These are phyloP conservation scores for Aspergillus ruber DNA, from an alignment of 2,329 filamentous ascomycete species.

Conservation along the genomic window DNA sequence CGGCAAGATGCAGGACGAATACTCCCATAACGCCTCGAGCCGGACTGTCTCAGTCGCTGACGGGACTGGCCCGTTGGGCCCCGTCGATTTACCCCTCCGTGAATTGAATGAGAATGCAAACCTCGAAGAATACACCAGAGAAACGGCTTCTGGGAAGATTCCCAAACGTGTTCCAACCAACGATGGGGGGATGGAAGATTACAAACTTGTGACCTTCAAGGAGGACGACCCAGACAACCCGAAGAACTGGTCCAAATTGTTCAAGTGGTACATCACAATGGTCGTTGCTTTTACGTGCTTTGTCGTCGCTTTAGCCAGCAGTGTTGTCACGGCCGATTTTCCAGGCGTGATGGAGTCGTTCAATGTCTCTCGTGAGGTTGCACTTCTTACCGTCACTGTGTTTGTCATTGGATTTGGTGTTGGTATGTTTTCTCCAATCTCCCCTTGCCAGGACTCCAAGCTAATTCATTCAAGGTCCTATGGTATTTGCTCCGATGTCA, in stretches of 20 bases:
- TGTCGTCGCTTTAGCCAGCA: conserved; percentile 64
- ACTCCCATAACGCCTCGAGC: conserved; percentile 10
- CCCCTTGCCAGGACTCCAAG: no score
- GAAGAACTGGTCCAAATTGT: conserved; percentile 74
- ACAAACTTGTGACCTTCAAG: conserved; percentile 64
- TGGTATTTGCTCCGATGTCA: conserved; percentile 71
- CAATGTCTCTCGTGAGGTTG: conserved; percentile 63
- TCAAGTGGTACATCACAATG: conserved; percentile 82
- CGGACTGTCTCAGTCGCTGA: conserved; percentile 21
- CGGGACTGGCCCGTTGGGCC: conserved; percentile 25
- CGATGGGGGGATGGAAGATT: conserved; percentile 46
- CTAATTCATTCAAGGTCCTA: conserved; percentile 49
- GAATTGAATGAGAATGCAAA: conserved; percentile 56
- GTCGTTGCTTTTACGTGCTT: conserved; percentile 71
- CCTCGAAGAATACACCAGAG: conserved; percentile 60
- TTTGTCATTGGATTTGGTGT: conserved; percentile 80
- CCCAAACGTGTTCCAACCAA: conserved; percentile 51
- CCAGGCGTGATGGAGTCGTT: conserved; percentile 59
- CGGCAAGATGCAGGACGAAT: conserved; percentile 9
- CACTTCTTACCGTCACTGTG: conserved; percentile 64
- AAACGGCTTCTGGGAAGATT: conserved; percentile 58
- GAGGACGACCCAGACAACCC: conserved; percentile 69
- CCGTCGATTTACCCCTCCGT: conserved; percentile 58
- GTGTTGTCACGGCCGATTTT: conserved; percentile 73
- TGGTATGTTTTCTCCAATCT: conserved; percentile 38